Percentiles rank a stretch among this genome's conserved stretches.
Evolutionary conservation across 345 rosid genomes (phyloP).

Genomic region (Bruguiera gymnorhiza): DNA sequence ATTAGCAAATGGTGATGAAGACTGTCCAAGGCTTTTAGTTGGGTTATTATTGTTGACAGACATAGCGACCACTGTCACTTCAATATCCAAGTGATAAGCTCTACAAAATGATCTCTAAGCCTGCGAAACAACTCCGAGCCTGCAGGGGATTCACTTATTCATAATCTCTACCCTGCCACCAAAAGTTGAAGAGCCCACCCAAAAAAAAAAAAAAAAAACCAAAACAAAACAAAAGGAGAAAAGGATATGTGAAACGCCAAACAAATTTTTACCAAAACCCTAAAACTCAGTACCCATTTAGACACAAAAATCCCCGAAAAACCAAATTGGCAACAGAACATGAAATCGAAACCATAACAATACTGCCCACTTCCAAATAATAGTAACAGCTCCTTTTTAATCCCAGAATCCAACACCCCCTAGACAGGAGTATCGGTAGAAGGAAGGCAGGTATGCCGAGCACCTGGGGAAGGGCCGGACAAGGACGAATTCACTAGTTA

Average conservation of each 20-base stretch:
- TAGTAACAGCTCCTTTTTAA: neutral
- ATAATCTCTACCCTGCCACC: neutral
- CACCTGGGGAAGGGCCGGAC: too few relatives aligned
- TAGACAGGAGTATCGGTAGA: too few relatives aligned
- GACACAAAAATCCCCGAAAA: neutral
- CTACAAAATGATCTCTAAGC: neutral
- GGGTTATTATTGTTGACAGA: constrained; percentile 45
- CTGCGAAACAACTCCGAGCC: constrained; percentile 3
- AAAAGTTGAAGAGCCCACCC: neutral
- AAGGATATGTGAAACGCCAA: neutral
- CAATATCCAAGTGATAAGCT: neutral
- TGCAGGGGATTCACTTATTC: constrained; percentile 4
- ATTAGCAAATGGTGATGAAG: constrained; percentile 75
- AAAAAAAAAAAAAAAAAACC: neutral
- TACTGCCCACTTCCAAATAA: neutral
- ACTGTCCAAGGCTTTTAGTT: constrained; percentile 56
- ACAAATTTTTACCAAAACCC: neutral
- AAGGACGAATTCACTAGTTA: too few relatives aligned
- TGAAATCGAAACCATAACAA: neutral
- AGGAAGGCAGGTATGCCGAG: too few relatives aligned
- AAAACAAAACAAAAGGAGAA: too few relatives aligned
- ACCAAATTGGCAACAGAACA: neutral
- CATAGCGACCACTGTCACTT: constrained; percentile 28
- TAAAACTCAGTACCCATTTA: neutral
- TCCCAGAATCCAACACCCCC: too few relatives aligned